Evolutionary conservation across 257 asterid genomes (phyloP).

Genomic region (Solanum infundibuliforme): DNA sequence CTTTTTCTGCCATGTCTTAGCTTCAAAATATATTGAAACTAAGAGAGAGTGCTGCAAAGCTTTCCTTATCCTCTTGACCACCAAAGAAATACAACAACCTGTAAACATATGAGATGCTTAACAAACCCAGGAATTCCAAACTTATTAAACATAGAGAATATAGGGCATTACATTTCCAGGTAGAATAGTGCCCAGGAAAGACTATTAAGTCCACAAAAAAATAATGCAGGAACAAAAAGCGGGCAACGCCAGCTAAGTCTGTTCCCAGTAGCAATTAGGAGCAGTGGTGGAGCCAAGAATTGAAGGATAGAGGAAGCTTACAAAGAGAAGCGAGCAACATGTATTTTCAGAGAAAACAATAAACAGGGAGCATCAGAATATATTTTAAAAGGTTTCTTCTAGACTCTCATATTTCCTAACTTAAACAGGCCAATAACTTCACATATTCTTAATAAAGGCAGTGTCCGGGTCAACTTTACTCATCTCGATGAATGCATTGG

Average conservation of each 20-base stretch:
- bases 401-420: background rate
- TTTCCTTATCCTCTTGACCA: background rate
- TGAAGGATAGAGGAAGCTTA: background rate
- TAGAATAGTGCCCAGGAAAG: background rate
- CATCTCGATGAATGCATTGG: background rate
- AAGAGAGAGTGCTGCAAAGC: background rate
- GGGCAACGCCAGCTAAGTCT: background rate
- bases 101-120: background rate
- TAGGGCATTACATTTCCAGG: background rate
- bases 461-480: background rate
- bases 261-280: background rate
- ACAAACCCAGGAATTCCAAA: background rate
- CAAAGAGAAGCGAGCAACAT: background rate
- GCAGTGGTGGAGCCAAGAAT: background rate
- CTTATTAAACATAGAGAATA: background rate
- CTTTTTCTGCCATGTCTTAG: conserved; percentile 61
- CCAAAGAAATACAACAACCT: background rate
- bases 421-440: background rate
- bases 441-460: background rate
- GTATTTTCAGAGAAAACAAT: background rate
- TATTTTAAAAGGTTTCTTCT: background rate
- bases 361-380: background rate
- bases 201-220: background rate
- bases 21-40: background rate
- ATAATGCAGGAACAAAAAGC: background rate